phyloP scores from a whole-genome alignment of 2,329 filamentous ascomycete species.

The Sporothrix mexicana region DNA sequence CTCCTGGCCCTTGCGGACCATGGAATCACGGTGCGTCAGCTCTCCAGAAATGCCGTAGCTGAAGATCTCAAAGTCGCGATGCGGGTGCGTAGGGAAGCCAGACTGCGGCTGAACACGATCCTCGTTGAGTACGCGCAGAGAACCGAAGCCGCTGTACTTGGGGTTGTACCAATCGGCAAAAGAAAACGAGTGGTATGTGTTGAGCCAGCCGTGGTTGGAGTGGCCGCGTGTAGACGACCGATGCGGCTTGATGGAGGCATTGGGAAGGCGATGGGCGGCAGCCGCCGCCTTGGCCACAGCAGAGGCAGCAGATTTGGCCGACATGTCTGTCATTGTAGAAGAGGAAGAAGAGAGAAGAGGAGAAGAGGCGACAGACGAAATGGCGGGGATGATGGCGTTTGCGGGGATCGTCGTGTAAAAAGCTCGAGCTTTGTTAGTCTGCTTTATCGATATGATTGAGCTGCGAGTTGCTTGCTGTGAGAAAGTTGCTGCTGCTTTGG shows the following conservation, averaged over 20 bases:
- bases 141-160: constrained; percentile 70
- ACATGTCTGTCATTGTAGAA: constrained; percentile 33
- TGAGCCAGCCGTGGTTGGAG: constrained; percentile 84
- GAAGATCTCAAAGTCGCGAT: constrained; percentile 90
- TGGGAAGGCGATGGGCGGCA: constrained; percentile 64
- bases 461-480: not conserved
- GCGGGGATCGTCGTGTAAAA: not conserved
- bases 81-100: constrained; percentile 84
- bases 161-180: constrained; percentile 77
- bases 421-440: not conserved
- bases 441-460: not conserved
- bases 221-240: constrained; percentile 75
- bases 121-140: constrained; percentile 85
- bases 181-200: constrained; percentile 84
- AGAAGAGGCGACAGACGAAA: constrained; percentile 4
- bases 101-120: constrained; percentile 76
- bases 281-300: constrained; percentile 48
- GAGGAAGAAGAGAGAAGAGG: not conserved
- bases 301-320: constrained; percentile 37
- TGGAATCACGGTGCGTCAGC: constrained; percentile 85
- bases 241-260: constrained; percentile 76
- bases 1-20: constrained; percentile 73
- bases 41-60: constrained; percentile 84
- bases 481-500: not conserved
- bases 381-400: constrained; percentile 14